A percentile compares a stretch with the other conserved stretches of the same genome.
phyloP scores from a whole-genome alignment of 164 flowering plant species.

The Stephania japonica region DNA sequence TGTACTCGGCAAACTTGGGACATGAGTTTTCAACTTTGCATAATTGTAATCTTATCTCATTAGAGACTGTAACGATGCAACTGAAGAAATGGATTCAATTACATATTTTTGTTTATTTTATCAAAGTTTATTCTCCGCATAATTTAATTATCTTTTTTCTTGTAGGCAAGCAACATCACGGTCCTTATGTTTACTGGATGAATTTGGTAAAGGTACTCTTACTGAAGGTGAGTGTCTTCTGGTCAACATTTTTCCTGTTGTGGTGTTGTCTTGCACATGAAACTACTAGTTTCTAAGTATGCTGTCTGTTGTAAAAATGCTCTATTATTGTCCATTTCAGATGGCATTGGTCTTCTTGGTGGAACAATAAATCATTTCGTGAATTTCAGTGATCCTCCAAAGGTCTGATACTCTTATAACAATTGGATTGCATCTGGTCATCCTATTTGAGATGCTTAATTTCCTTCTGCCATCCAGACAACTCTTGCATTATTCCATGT shows the following conservation, averaged over 20 bases:
- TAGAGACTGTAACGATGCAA: too few relatives aligned
- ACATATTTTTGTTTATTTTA: too few relatives aligned
- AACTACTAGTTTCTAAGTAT: background rate
- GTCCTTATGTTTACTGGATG: slow-evolving; percentile 90
- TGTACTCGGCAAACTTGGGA: too few relatives aligned
- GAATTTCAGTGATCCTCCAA: slow-evolving; percentile 62
- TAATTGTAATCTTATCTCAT: too few relatives aligned
- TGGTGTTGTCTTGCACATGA: background rate
- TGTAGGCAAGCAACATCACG: slow-evolving; percentile 77
- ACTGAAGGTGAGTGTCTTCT: slow-evolving; percentile 67
- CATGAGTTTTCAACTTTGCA: too few relatives aligned
- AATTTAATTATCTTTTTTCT: background rate
- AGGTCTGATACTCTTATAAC: slow-evolving; percentile 39
- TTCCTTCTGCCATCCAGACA: too few relatives aligned
- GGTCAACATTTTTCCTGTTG: slow-evolving; percentile 1
- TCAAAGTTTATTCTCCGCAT: background rate
- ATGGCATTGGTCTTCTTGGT: slow-evolving; percentile 96
- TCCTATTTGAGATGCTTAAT: too few relatives aligned
- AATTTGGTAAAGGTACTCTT: slow-evolving; percentile 99
- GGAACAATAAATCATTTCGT: slow-evolving; percentile 75
- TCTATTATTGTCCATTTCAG: slow-evolving; percentile 31
- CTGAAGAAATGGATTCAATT: too few relatives aligned
- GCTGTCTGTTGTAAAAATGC: background rate
- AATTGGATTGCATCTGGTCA: too few relatives aligned
- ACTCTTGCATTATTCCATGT: too few relatives aligned